Evolutionary conservation across 169 alveolate species (phyloP), one percentile per base, ranked within the genome.

Genomic region (Plasmodium relictum): DNA sequence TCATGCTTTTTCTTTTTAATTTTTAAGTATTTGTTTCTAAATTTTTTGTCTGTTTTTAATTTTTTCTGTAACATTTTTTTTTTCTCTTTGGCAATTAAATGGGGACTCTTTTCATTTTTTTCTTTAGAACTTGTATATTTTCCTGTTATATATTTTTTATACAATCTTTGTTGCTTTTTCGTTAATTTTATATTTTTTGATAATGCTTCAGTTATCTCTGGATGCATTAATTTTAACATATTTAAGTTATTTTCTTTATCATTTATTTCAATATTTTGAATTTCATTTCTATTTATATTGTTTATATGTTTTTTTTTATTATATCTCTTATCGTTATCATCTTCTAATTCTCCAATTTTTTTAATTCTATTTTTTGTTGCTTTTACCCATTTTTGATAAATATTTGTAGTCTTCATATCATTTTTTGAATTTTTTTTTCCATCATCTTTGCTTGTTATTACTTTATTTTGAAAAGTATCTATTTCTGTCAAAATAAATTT

Each of bases 331-430:
- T 20, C 26, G 16, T 59, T 42, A 24, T 20, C 59, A 41, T 92
- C 95, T 71, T 92, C 95, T 50, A 92, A 39, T 66, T 92, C 95
- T n/a, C 95, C 95, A 22, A 92, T 88, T 78, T 70, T 69, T 71
- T 92, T 92, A 12, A 92, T 92, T 74, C 92, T 61, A 18, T 89
- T 73, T 62, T 92, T 92, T 18, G 92, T 92, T 70, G 80, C 54
- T 14, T 92, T 92, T 37, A 74, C 91, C 95, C 95, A 92, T 26
- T 88, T 92, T 8, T 92, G 90, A 88, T 92, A 92, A 44, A 89
- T 70, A 20, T 88, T 88, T n/a, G 74, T 44, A 20, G 83, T 48
- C 42, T 58, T 76, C 31, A 74, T 85, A 18, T 80, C 74, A 14
- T 54, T 74, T 44, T 24, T 1, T 20, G 42, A 18, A 14, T 37